Base-by-base conservation (phyloP, 2,329 filamentous ascomycete genomes). In the Fusarium sambucinum region DNA sequence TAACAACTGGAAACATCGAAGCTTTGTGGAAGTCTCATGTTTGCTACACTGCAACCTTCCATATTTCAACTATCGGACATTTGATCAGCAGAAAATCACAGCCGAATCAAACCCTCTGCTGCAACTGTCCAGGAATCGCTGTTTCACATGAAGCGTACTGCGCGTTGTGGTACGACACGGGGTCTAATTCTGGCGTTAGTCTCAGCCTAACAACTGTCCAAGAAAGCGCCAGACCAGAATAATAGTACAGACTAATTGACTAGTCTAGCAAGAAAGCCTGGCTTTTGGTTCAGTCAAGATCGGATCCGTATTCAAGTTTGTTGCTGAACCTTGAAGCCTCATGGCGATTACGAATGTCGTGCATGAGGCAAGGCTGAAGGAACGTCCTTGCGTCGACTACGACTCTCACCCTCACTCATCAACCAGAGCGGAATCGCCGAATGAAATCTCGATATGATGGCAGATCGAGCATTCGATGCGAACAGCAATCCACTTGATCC, bases 111-210 rank as follows among this genome's bases (percentile, higher is more conserved):
- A 54, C 45, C 47, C 29, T 40, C 17, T 35, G 23, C 35, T 66
- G 66, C 32, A 27, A 48, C 50, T 27, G 42, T 66, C 40, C 47
- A 46, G 53, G 57, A 56, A 55, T 60, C 47, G 60, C 29, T 11
- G 71, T 73, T 73, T 73, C 71, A 73, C 55, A 44, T 64, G 47
- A 46, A 59, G 58, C 52, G 61, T 47, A 42, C 53, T 57, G 52
- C 54, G 62, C 46, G 27, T 63, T 54, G 55, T 53, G 45, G 55
- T 61, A 61, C 55, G 50, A 71, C 46, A 46, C 33, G 38, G 48
- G 35, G 57, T 64, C 57, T 30, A 50, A 50, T 59, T 29, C 12
- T 38, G 47, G 47, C 33, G 47, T 63, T 59, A 41, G 54, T 38
- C 33, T 56, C 55, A 47, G 42, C 47, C 38, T 42, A 23, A 19